Conservation (phyloP, 2,329 filamentous ascomycete species). For the Aspergillus arachidicola region DNA sequence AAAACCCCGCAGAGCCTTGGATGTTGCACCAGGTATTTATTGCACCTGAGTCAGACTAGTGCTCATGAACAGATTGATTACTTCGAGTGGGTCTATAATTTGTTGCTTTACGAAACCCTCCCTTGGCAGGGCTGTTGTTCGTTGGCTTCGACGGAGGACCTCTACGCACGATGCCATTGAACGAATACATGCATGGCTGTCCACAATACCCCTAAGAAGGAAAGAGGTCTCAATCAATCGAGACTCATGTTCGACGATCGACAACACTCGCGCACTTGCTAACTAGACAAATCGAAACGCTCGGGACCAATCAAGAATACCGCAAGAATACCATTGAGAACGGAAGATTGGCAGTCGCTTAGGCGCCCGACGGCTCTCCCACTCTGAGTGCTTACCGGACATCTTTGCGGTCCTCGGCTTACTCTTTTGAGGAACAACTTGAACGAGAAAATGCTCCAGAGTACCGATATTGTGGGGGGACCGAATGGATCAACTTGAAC, state of each 20-base stretch:
- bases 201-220: background rate
- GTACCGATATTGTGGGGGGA: background rate
- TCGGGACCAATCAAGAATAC: background rate
- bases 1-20: background rate
- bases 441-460: background rate
- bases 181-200: background rate
- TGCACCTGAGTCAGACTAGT: slow-evolving; percentile 18
- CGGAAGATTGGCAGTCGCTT: background rate
- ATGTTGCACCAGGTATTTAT: slow-evolving; percentile 14
- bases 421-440: background rate
- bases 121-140: background rate
- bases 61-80: slow-evolving; percentile 13
- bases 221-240: background rate
- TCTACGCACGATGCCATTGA: background rate
- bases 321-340: background rate
- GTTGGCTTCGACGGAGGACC: background rate
- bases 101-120: background rate
- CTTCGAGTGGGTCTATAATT: slow-evolving; percentile 8
- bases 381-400: background rate
- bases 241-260: background rate
- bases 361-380: background rate
- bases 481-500: background rate
- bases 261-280: too few relatives aligned
- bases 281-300: too few relatives aligned
- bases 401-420: background rate